These are phyloP conservation scores for Ilyonectria robusta DNA, from an alignment of 2,329 filamentous ascomycete species.

Conservation along the genomic window DNA sequence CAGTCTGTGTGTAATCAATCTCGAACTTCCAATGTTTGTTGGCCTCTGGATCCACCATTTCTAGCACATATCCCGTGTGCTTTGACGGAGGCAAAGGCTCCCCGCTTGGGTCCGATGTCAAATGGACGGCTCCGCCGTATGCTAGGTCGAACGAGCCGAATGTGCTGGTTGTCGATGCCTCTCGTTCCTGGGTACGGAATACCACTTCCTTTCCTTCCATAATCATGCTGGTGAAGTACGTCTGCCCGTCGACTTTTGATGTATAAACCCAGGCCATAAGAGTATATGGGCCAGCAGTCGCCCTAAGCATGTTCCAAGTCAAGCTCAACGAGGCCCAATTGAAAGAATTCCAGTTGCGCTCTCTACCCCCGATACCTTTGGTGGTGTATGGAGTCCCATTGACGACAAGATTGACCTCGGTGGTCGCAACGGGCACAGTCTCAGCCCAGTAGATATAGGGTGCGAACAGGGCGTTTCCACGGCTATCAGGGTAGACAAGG, in stretches of 20 bases:
- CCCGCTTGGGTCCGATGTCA: constrained; percentile 30
- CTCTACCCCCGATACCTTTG: constrained; percentile 33
- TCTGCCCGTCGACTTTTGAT: constrained; percentile 32
- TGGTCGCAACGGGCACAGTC: constrained; percentile 33
- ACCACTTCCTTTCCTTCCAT: constrained; percentile 32
- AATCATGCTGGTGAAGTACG: constrained; percentile 33
- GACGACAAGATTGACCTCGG: constrained; percentile 34
- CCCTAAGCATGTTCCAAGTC: constrained; percentile 35
- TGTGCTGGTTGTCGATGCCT: constrained; percentile 23
- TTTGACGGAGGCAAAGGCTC: constrained; percentile 25
- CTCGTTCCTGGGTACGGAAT: constrained; percentile 29
- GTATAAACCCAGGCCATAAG: constrained; percentile 30
- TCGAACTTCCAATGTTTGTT: constrained; percentile 31
- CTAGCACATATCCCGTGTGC: constrained; percentile 34
- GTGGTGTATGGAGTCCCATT: constrained; percentile 34
- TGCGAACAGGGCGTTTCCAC: constrained; percentile 27
- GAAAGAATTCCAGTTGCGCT: constrained; percentile 37
- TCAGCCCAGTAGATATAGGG: constrained; percentile 34
- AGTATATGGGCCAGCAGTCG: constrained; percentile 29
- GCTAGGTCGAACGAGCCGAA: constrained; percentile 30
- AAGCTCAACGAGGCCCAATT: constrained; percentile 31
- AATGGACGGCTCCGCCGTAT: constrained; percentile 29
- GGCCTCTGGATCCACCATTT: constrained; percentile 28
- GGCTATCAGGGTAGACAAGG: constrained; percentile 29
- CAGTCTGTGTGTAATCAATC: constrained; percentile 32